Evolutionary conservation across 768 basidiomycete species (phyloP).

Genomic region (Russula lepida): DNA sequence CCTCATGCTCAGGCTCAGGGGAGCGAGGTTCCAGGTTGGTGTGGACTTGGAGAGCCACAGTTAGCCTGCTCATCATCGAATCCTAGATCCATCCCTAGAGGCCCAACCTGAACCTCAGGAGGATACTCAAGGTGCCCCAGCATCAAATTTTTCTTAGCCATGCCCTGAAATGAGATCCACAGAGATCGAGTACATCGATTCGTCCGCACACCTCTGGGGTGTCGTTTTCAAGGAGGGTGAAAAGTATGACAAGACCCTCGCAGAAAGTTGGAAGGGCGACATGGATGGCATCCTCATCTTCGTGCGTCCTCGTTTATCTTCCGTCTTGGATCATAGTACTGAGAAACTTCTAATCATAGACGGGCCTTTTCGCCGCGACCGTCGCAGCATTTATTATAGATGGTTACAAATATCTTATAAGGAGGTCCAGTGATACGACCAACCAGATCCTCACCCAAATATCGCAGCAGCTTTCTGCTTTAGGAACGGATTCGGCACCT

Average conservation of each 20-base stretch:
- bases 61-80: not conserved
- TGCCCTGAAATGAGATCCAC: not conserved
- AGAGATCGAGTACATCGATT: conserved; percentile 9
- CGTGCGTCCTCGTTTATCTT: not conserved
- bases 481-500: not conserved
- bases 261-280: conserved; percentile 7
- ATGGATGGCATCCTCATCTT: conserved; percentile 8
- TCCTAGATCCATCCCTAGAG: not conserved
- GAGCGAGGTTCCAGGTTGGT: not conserved
- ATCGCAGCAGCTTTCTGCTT: conserved; percentile 2
- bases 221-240: conserved; percentile 8
- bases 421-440: not conserved
- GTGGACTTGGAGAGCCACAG: not conserved
- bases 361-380: conserved; percentile 4
- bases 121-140: not conserved
- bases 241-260: conserved; percentile 10
- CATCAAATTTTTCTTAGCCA: not conserved
- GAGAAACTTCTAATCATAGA: not conserved
- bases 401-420: not conserved
- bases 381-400: conserved; percentile 1
- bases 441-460: conserved; percentile 8
- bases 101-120: not conserved
- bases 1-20: not conserved
- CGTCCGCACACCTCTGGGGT: conserved; percentile 10
- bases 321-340: not conserved